Evolutionary conservation across 768 basidiomycete genomes (phyloP), one percentile per base, ranked within the genome.

Genomic region (Termitomyces sp.): DNA sequence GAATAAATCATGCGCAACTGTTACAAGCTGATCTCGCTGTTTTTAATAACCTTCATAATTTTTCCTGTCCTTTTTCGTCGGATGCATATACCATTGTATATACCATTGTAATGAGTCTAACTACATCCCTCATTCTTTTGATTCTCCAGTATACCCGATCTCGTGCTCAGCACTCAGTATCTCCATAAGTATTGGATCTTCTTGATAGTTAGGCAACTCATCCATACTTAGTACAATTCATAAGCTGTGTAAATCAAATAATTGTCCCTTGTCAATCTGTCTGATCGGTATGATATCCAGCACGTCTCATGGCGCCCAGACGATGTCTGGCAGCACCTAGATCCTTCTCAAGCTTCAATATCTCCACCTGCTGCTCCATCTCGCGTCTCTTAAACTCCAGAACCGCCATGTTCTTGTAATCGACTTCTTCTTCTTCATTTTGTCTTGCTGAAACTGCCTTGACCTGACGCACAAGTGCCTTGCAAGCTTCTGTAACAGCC

Each of bases 351-450:
- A 98, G 72, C 68, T 88, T 94, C 63, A 99, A 76, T 63, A 99
- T 97, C 70, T 96, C 91, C n/a, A 98, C 97, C 72, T 98, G 95
- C 66, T 96, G 94, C 74, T 98, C 97, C 94, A 99, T 98, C 81
- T 98, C 96, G 49, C 87, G 81, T 66, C 84, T 89, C 80, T 98
- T 98, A 83, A 95, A 98, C 72, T 99, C 95, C 66, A 97, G 78
- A 43, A 78, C 86, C 3, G 92, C 91, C 92, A 98, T 95, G 60
- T 86, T 86, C 72, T 88, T 89, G 75, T 93, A 98, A 71, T 91
- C 85, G 12, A 84, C 78, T n/a, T 90, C 86, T 60, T 95, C 91
- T 52, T 87, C 84, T 64, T 86, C 82, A 10, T 73, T 72, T 70
- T 96, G 88, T 70, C 85, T 85, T 43, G 92, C 89, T 26, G 94